These are phyloP conservation scores for Tylopilus vinaceipallidus DNA, from an alignment of 768 basidiomycete species.

Conservation along the genomic window DNA sequence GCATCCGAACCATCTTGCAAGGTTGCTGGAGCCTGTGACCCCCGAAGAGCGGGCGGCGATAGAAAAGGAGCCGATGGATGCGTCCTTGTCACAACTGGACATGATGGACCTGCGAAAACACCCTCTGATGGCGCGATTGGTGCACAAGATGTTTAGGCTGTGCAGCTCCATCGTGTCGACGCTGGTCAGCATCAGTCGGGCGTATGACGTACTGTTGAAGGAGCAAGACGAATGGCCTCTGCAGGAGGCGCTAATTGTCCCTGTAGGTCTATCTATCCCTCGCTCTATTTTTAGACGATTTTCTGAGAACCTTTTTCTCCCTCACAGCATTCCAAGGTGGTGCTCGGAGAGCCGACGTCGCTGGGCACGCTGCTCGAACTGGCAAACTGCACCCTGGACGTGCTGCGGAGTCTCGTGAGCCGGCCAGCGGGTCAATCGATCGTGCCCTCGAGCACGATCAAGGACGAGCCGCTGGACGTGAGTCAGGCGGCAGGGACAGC, in stretches of 20 bases:
- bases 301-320: not conserved
- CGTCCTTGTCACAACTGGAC: slow-evolving; percentile 39
- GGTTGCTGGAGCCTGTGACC: slow-evolving; percentile 76
- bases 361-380: slow-evolving; percentile 87
- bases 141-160: slow-evolving; percentile 69
- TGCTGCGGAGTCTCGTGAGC: slow-evolving; percentile 64
- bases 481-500: slow-evolving; percentile 55
- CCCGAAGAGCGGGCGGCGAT: slow-evolving; percentile 67
- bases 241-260: slow-evolving; percentile 65
- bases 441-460: slow-evolving; percentile 31
- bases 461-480: slow-evolving; percentile 43
- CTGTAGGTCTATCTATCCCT: slow-evolving; percentile 53
- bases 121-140: slow-evolving; percentile 68
- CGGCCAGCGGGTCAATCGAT: slow-evolving; percentile 59
- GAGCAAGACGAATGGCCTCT: slow-evolving; percentile 72
- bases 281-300: not conserved
- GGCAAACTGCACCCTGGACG: slow-evolving; percentile 72
- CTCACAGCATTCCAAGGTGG: slow-evolving; percentile 77
- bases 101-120: slow-evolving; percentile 62
- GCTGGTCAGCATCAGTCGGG: slow-evolving; percentile 66
- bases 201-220: slow-evolving; percentile 62
- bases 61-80: slow-evolving; percentile 53
- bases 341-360: slow-evolving; percentile 78
- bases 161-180: slow-evolving; percentile 69
- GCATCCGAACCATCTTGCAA: slow-evolving; percentile 86